Base-by-base conservation (phyloP, 805 yeast genomes). In the Candida nitratophila region DNA sequence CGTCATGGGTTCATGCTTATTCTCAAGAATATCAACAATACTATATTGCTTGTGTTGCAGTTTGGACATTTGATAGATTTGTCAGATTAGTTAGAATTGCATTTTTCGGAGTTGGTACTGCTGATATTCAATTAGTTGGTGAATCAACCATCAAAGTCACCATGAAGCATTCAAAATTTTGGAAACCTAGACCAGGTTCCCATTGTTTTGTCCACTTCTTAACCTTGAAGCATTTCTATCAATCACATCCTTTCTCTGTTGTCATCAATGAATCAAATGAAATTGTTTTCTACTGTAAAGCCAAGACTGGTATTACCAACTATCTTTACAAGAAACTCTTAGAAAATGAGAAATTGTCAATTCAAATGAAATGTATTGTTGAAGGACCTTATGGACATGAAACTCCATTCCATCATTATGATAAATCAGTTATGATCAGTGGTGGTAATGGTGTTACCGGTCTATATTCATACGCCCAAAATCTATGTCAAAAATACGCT, bases 381-480 rank as follows among this genome's bases (percentile, higher is more conserved):
- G 95, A 85, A 55, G 93, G 93, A 1, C 90, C 90, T 7, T 85
- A 86, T 55, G 90, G 91, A 3, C 68, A 71, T 39, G 55, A 73
- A 14, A 60, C 73, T 4, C 74, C 83, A 3, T 68, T 78, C 22
- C 68, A 66, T 22, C 63, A 66, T 37, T 82, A 73, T 51, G 74
- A 77, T 40, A 71, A 74, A 45, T 73, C 81, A 6, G 68, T 82
- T 7, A 70, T 81, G 37, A 48, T 84, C 21, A 83, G 90, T 8
- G 90, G 88, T 40, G 91, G 93, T 27, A 79, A 79, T 43, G 93
- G 93, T 43, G 68, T 85, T 42, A 81, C 91, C 1, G 86, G 80
- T 40, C 66, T 73, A 27, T 71, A 62, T 49, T 64, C 72, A 14
- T 76, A 74, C 53, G 71, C 66, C 19, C 26, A 43, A 36, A 56